Evolutionary conservation across 75 land plant genomes (phyloP), one percentile per base, ranked within the genome.

Genomic region (Selaginella tamariscina): DNA sequence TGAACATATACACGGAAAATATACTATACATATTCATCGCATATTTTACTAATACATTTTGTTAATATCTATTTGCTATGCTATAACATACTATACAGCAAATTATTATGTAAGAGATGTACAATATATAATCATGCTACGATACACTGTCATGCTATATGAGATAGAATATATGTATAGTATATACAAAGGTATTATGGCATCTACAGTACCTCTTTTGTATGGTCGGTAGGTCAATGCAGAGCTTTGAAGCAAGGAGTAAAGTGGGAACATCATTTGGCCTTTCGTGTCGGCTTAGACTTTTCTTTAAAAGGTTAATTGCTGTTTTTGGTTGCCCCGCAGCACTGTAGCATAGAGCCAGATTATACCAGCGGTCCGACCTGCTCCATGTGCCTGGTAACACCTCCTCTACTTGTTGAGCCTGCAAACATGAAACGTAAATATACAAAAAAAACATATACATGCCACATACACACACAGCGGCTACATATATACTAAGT

Each of bases 301-400:
- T 33, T 57, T 81, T 82, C 67, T 71, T 74, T 55, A 88, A 54
- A 1, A 92, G 82, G 64, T 84, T 81, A 33, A 92, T 66, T 27
- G 95, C 89, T 44, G 66, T 64, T 30, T 68, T 20, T 11, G 72
- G 56, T 30, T 88, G 79, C 32, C 80, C 83, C 32, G 75, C 85
- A 11, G 80, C 85, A 69, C 81, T 64, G 68, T 92, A 92, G 73
- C 97, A 92, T 0, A 89, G 85, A 31, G 90, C 95, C 30, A 92
- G 74, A 32, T 78, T 77, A 32, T 80, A 78, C 76, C 80, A 84
- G 27, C 77, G 73, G 21, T 88, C 85, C 56, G 77, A 64, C 56
- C 87, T 75, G 0, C 69, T 71, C 21, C 79, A 32, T 2, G 78
- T 69, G 23, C 87, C 80, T 24, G 97, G 97, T 56, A 83, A 73